Conservation (phyloP, 2,329 filamentous ascomycete species). For the Pezicula rhizophila region DNA sequence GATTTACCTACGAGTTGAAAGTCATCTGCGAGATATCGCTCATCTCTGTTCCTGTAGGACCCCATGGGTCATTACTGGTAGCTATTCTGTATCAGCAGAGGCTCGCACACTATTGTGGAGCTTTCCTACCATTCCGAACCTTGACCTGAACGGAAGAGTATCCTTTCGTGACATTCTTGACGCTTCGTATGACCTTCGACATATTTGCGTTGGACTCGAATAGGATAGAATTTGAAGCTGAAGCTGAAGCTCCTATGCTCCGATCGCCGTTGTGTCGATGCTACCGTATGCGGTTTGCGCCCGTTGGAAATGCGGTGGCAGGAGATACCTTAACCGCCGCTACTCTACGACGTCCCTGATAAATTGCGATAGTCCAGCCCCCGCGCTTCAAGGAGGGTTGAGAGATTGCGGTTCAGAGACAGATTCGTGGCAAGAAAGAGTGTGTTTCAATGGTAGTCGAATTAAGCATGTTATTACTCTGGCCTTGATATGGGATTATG, state of each 20-base stretch:
- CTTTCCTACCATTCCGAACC: slow-evolving; percentile 82
- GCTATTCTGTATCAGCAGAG: slow-evolving; percentile 50
- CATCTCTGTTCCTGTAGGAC: slow-evolving; percentile 96
- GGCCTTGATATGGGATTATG: slow-evolving; percentile 9
- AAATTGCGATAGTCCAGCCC: slow-evolving; percentile 10
- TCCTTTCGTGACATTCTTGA: slow-evolving; percentile 99
- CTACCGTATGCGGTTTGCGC: slow-evolving; percentile 1
- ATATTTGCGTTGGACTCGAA: slow-evolving; percentile 44
- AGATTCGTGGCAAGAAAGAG: slow-evolving; percentile 2
- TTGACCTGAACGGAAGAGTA: slow-evolving; percentile 97
- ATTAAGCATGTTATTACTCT: slow-evolving; percentile 11
- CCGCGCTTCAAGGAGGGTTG: slow-evolving; percentile 7
- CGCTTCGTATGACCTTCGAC: slow-evolving; percentile 95
- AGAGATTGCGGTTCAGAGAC: neutral
- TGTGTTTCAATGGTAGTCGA: slow-evolving; percentile 13
- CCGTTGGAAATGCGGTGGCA: slow-evolving; percentile 6
- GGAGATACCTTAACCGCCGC: slow-evolving; percentile 5
- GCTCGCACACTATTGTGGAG: slow-evolving; percentile 11
- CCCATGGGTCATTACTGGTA: slow-evolving; percentile 98
- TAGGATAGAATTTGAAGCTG: neutral
- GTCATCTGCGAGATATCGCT: slow-evolving; percentile 97
- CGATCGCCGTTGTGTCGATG: neutral
- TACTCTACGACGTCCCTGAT: neutral
- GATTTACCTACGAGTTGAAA: slow-evolving; percentile 76
- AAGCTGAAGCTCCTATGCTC: slow-evolving; percentile 4